Evolutionary conservation across 1,139 yeast species (phyloP).

Genomic region (Hyphopichia buzzinii): DNA sequence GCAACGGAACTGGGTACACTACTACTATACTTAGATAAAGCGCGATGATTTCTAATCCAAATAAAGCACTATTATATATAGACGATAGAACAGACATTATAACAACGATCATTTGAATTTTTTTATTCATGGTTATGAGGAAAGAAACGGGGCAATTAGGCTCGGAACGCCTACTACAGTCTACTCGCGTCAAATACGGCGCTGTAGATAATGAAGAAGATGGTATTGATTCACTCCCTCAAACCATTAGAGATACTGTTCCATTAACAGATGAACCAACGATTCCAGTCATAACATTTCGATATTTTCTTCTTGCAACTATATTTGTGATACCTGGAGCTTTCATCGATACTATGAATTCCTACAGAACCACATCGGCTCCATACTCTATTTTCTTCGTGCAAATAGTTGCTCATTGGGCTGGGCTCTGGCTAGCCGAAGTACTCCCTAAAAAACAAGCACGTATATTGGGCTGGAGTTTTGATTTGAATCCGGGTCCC

Average conservation of each 20-base stretch:
- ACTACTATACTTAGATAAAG: too few relatives aligned
- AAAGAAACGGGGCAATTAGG: too few relatives aligned
- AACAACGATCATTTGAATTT: too few relatives aligned
- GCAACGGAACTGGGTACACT: too few relatives aligned
- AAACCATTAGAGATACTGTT: conserved; percentile 31
- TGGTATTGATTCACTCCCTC: conserved; percentile 24
- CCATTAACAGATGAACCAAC: conserved; percentile 35
- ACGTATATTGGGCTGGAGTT: conserved; percentile 15
- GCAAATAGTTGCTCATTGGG: conserved; percentile 42
- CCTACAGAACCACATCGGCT: conserved; percentile 46
- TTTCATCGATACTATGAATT: conserved; percentile 46
- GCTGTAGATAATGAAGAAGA: conserved; percentile 5
- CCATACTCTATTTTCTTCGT: conserved; percentile 47
- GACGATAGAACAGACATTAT: too few relatives aligned
- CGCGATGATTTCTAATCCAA: background rate
- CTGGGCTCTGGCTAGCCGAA: conserved; percentile 39
- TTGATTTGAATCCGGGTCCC: conserved; percentile 44
- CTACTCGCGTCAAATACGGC: too few relatives aligned
- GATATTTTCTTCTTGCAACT: conserved; percentile 37
- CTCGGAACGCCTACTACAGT: too few relatives aligned
- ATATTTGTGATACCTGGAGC: conserved; percentile 48
- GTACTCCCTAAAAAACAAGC: conserved; percentile 27
- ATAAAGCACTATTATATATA: background rate
- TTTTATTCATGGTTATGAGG: too few relatives aligned
- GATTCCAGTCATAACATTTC: conserved; percentile 37